Evolutionary conservation across 768 basidiomycete genomes (phyloP).

Genomic region (Xerocomus brunneocitrinus): DNA sequence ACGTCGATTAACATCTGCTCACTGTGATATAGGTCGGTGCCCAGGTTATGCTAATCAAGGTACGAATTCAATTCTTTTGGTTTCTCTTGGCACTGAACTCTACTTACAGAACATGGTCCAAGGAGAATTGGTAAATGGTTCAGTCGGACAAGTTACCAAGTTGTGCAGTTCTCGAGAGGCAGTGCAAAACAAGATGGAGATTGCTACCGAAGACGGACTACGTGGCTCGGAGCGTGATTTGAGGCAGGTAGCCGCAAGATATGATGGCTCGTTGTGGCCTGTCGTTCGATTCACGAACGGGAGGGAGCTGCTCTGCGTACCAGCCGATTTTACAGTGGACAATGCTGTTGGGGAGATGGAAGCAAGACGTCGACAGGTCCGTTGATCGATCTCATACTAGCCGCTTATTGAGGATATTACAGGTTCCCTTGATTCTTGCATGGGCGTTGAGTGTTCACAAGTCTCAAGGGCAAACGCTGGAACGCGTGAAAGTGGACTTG

Average conservation of each 20-base stretch:
- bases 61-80: constrained; percentile 15
- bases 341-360: constrained; percentile 56
- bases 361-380: constrained; percentile 56
- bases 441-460: constrained; percentile 91
- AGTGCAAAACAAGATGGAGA: constrained; percentile 30
- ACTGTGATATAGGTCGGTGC: constrained; percentile 55
- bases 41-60: constrained; percentile 84
- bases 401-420: constrained; percentile 16
- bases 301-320: constrained; percentile 42
- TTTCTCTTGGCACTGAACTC: background rate
- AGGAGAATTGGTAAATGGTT: constrained; percentile 68
- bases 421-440: constrained; percentile 65
- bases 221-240: constrained; percentile 28
- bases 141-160: constrained; percentile 50
- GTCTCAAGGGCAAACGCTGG: constrained; percentile 85
- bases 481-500: constrained; percentile 79
- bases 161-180: constrained; percentile 47
- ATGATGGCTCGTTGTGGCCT: constrained; percentile 46
- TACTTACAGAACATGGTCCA: constrained; percentile 56
- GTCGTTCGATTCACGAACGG: constrained; percentile 56
- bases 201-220: constrained; percentile 35
- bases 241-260: constrained; percentile 9
- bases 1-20: background rate
- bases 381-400: constrained; percentile 1
- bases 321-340: constrained; percentile 58